A percentile compares a stretch with the other conserved stretches of the same genome.
Conservation (phyloP, 169 alveolate species). For the Condylostoma magnum region DNA sequence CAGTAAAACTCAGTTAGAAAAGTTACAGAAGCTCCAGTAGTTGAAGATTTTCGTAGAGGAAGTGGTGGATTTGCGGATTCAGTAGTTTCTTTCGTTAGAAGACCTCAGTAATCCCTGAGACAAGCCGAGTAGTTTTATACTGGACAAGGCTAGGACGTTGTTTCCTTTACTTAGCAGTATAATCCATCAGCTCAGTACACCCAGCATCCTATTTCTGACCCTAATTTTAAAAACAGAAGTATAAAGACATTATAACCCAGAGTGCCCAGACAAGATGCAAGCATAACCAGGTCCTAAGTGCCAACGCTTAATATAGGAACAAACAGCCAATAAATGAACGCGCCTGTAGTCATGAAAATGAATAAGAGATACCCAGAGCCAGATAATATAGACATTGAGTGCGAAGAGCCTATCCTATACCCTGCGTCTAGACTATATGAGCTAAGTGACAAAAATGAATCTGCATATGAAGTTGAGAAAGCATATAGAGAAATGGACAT, state of each 20-base stretch:
- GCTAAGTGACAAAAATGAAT: neutral
- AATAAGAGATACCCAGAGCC: neutral
- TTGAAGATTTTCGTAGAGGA: neutral
- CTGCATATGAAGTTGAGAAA: no score
- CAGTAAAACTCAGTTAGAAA: neutral
- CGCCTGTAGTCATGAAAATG: neutral
- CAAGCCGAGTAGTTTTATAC: no score
- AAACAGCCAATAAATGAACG: neutral
- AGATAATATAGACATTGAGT: neutral
- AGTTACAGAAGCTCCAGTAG: neutral
- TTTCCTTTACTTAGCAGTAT: no score
- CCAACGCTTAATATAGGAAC: neutral
- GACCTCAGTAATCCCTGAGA: no score
- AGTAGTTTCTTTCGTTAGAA: conserved; percentile 1
- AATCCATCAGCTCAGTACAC: no score
- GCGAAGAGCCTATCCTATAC: conserved; percentile 3
- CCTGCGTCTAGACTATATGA: conserved; percentile 23
- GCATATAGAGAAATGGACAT: no score
- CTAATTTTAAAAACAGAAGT: no score
- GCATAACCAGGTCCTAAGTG: no score
- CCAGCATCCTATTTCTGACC: no score
- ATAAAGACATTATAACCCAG: no score
- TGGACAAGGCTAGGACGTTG: no score
- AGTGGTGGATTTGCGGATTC: conserved; percentile 27
- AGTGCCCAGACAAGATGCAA: no score